A percentile compares a stretch with the other conserved stretches of the same genome.
These are phyloP conservation scores for Pterocarpus santalinus DNA, from an alignment of 306 rosid genomes.

Conservation along the genomic window DNA sequence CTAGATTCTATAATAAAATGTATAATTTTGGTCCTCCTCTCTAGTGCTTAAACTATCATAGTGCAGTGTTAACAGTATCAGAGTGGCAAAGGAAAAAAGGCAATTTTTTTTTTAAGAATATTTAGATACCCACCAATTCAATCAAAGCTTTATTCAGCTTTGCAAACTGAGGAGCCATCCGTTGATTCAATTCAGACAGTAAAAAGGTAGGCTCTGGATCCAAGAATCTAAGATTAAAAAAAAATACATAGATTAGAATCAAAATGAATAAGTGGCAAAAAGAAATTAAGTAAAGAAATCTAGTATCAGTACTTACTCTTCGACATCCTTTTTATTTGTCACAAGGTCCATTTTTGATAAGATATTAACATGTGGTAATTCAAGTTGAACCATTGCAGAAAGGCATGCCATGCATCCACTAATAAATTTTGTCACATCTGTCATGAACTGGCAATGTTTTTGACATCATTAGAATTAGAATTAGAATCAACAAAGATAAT, in stretches of 20 bases:
- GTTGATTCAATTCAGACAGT: slow-evolving; percentile 81
- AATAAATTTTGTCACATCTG: slow-evolving; percentile 93
- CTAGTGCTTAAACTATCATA: neutral
- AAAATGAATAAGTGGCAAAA: slow-evolving; percentile 1
- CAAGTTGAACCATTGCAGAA: slow-evolving; percentile 92
- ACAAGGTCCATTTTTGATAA: slow-evolving; percentile 97
- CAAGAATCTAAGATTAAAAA: slow-evolving; percentile 66
- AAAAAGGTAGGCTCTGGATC: slow-evolving; percentile 77
- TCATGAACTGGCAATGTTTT: slow-evolving; percentile 65
- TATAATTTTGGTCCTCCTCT: neutral
- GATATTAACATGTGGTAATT: slow-evolving; percentile 89
- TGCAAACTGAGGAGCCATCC: slow-evolving; percentile 88
- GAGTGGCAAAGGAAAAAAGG: neutral
- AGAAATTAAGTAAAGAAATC: neutral
- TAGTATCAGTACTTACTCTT: slow-evolving; percentile 60
- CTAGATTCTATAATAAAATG: neutral
- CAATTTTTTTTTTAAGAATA: neutral
- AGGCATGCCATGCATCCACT: slow-evolving; percentile 95
- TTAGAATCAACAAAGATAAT: slow-evolving; percentile 3
- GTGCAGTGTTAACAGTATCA: neutral
- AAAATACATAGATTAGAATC: slow-evolving; percentile 17
- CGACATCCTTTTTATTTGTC: slow-evolving; percentile 75
- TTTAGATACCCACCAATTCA: slow-evolving; percentile 64
- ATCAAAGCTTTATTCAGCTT: slow-evolving; percentile 88
- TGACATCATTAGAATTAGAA: slow-evolving; percentile 8